Percentiles rank a stretch among this genome's conserved stretches.
Conservation (phyloP, 306 rosid genomes). For the Urtica urens region DNA sequence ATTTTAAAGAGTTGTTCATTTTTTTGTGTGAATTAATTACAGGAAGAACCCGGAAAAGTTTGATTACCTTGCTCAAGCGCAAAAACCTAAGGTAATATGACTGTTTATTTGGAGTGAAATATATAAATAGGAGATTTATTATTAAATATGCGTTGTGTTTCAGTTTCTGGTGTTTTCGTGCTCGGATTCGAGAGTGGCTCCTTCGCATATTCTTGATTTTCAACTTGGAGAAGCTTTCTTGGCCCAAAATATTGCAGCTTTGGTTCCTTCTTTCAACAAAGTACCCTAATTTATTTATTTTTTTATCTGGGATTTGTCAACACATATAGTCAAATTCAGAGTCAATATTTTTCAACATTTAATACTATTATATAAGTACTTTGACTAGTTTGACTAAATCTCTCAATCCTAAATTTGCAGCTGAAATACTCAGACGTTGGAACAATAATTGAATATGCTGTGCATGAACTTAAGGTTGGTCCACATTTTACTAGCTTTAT, state of each 20-base stretch:
- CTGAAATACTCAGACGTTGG: conserved; percentile 45
- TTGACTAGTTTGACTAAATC: background rate
- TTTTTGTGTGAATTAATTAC: no score
- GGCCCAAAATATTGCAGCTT: conserved; percentile 58
- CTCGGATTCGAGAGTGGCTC: conserved; percentile 70
- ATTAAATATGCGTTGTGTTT: background rate
- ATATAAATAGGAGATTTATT: background rate
- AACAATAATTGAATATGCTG: conserved; percentile 51
- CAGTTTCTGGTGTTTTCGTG: conserved; percentile 66
- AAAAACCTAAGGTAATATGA: conserved; percentile 47
- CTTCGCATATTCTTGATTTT: conserved; percentile 35
- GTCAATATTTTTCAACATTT: background rate
- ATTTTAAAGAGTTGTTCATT: no score
- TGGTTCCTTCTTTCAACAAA: conserved; percentile 55
- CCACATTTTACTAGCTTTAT: background rate
- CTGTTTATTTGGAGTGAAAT: no score
- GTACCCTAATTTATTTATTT: conserved; percentile 18
- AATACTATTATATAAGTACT: background rate
- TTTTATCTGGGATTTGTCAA: no score
- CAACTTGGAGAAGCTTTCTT: conserved; percentile 60
- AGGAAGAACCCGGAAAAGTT: conserved; percentile 25
- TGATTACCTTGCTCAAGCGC: conserved; percentile 22
- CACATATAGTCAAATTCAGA: background rate
- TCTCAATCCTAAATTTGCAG: conserved; percentile 13
- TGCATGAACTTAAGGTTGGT: conserved; percentile 36